Conservation (phyloP, 177 flowering plant genomes). For the Tripterygium wilfordii region DNA sequence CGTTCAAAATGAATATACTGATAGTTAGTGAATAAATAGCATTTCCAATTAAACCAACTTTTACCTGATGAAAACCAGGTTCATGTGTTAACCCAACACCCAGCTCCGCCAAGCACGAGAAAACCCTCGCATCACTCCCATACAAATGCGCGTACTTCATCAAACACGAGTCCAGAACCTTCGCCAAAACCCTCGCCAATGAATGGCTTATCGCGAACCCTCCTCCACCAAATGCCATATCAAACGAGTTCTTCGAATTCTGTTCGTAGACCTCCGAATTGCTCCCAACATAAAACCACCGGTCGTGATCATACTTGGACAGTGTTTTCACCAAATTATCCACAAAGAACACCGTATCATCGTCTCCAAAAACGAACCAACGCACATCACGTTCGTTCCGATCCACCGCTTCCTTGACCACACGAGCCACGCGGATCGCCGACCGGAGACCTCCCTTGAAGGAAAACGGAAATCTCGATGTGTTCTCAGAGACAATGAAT, state of each 20-base stretch:
- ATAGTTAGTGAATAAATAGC: too few relatives aligned
- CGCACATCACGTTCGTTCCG: conserved; percentile 32
- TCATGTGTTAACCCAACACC: conserved; percentile 66
- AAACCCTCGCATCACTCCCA: conserved; percentile 66
- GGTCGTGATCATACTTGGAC: conserved; percentile 61
- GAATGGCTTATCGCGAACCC: conserved; percentile 69
- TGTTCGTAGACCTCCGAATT: conserved; percentile 62
- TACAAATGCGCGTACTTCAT: conserved; percentile 56
- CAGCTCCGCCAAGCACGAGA: conserved; percentile 68
- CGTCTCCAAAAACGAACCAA: conserved; percentile 88
- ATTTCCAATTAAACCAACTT: too few relatives aligned
- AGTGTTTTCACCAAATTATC: conserved; percentile 59
- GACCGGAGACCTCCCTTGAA: conserved; percentile 49
- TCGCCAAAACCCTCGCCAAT: conserved; percentile 48
- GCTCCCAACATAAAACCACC: conserved; percentile 73
- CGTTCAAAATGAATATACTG: too few relatives aligned
- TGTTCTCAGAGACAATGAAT: conserved; percentile 34
- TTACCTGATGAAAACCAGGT: conserved; percentile 84
- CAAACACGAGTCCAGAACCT: conserved; percentile 63
- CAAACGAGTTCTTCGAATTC: conserved; percentile 50
- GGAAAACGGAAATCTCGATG: conserved; percentile 55
- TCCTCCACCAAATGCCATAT: conserved; percentile 84
- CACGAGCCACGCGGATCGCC: conserved; percentile 67
- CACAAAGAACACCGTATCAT: conserved; percentile 72
- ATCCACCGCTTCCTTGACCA: conserved; percentile 48